Evolutionary conservation across 2,329 filamentous ascomycete species (phyloP).

Genomic region (Xylariaceae sp.): DNA sequence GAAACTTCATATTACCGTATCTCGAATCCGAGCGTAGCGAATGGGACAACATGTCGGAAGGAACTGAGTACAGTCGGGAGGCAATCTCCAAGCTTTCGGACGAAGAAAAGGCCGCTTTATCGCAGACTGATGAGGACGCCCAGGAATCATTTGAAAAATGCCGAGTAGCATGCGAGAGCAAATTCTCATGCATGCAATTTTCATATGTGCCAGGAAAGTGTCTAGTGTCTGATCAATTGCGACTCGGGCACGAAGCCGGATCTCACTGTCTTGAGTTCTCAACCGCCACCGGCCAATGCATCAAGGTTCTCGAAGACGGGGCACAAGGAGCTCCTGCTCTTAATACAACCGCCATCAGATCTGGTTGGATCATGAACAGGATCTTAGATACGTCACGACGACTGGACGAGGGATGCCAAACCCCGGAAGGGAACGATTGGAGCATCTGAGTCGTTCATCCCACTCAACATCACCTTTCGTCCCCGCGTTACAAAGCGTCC

Average conservation of each 20-base stretch:
- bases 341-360: neutral
- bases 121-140: conserved; percentile 4
- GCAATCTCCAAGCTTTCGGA: conserved; percentile 3
- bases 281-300: neutral
- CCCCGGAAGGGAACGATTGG: conserved; percentile 4
- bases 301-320: neutral
- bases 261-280: conserved; percentile 9
- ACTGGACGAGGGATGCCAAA: conserved; percentile 8
- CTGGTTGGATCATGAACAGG: conserved; percentile 4
- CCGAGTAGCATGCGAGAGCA: conserved; percentile 11
- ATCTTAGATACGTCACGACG: neutral
- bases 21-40: conserved; percentile 2
- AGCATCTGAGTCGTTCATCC: neutral
- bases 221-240: conserved; percentile 12
- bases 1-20: neutral
- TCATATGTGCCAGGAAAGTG: conserved; percentile 5
- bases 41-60: conserved; percentile 12
- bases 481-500: no score
- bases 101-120: neutral
- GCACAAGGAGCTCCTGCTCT: neutral
- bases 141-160: conserved; percentile 8
- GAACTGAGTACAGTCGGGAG: conserved; percentile 10
- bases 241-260: conserved; percentile 8
- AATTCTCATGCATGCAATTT: conserved; percentile 11
- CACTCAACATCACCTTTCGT: no score